These are phyloP conservation scores for Rhodotorula graminis DNA, from an alignment of 768 basidiomycete species.

Conservation along the genomic window DNA sequence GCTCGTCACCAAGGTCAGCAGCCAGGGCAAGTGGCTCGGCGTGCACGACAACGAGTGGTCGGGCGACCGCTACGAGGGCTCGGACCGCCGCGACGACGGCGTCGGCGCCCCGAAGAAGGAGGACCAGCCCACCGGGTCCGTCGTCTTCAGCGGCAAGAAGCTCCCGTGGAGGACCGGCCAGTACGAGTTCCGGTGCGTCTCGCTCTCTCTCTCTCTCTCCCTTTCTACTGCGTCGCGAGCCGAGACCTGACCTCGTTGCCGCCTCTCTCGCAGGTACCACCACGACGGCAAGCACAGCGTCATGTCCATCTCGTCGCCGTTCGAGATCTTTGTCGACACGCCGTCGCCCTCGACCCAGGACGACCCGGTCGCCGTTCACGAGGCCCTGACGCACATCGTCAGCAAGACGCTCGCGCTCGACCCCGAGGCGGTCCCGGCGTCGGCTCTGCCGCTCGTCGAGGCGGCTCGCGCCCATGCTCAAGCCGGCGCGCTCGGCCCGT, in stretches of 20 bases:
- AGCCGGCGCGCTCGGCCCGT: slow-evolving; percentile 40
- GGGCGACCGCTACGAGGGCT: slow-evolving; percentile 62
- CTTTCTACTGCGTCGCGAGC: too few species aligned
- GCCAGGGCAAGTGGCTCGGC: slow-evolving; percentile 86
- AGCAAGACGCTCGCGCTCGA: slow-evolving; percentile 39
- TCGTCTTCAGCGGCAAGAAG: slow-evolving; percentile 70
- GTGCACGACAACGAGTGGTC: slow-evolving; percentile 91
- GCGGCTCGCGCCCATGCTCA: not conserved
- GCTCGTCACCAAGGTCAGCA: slow-evolving; percentile 75
- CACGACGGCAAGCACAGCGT: slow-evolving; percentile 98
- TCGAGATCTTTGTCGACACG: slow-evolving; percentile 79
- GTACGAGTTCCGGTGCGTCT: slow-evolving; percentile 65
- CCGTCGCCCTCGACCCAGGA: slow-evolving; percentile 58
- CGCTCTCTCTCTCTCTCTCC: too few species aligned
- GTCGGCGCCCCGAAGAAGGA: slow-evolving; percentile 22
- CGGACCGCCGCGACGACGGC: slow-evolving; percentile 12
- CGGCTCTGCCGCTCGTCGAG: slow-evolving; percentile 24
- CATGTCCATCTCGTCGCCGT: slow-evolving; percentile 72
- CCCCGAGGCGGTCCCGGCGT: slow-evolving; percentile 34
- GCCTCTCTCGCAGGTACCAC: slow-evolving; percentile 61
- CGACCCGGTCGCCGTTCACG: slow-evolving; percentile 63
- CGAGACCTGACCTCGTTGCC: too few species aligned
- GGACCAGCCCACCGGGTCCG: slow-evolving; percentile 52
- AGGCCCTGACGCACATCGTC: slow-evolving; percentile 43
- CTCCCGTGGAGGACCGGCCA: slow-evolving; percentile 79